Percentiles rank a stretch among this genome's conserved stretches.
Conservation (phyloP, 2,329 filamentous ascomycete genomes). For the Apiospora kogelbergensis region DNA sequence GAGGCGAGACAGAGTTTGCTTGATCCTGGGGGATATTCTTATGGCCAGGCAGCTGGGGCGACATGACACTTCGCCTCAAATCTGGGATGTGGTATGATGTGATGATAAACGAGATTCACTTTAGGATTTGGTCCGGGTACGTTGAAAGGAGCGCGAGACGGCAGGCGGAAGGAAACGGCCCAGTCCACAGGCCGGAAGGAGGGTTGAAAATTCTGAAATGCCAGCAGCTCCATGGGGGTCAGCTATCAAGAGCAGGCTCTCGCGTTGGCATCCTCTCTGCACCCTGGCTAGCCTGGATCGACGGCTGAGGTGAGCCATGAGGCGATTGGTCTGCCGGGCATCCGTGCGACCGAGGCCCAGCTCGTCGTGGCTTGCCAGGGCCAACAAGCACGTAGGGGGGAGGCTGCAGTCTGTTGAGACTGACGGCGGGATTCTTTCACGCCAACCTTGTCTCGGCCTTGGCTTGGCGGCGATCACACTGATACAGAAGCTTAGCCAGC, state of each 20-base stretch:
- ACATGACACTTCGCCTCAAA: not conserved
- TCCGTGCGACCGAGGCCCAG: not conserved
- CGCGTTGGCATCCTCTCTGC: not conserved
- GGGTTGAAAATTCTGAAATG: not conserved
- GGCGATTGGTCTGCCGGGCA: not conserved
- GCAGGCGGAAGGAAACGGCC: not conserved
- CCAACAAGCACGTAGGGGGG: not conserved
- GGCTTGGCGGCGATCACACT: not conserved
- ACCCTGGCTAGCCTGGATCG: not conserved
- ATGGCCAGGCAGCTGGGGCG: not conserved
- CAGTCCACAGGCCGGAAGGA: not conserved
- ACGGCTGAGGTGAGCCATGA: not conserved
- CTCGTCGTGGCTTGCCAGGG: not conserved
- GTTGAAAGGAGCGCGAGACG: not conserved
- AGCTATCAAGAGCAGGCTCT: not conserved
- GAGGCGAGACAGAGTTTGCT: not conserved
- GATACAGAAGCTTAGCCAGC: slow-evolving; percentile 1
- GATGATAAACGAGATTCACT: not conserved
- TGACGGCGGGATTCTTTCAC: slow-evolving; percentile 1
- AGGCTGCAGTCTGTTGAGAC: not conserved
- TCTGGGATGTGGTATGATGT: not conserved
- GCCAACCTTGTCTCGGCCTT: slow-evolving; percentile 3
- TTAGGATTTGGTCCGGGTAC: not conserved
- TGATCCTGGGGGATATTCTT: not conserved
- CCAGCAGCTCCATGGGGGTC: not conserved